These are phyloP conservation scores for Agapanthus africanus DNA, from an alignment of 106 monocot genomes.

Conservation along the genomic window DNA sequence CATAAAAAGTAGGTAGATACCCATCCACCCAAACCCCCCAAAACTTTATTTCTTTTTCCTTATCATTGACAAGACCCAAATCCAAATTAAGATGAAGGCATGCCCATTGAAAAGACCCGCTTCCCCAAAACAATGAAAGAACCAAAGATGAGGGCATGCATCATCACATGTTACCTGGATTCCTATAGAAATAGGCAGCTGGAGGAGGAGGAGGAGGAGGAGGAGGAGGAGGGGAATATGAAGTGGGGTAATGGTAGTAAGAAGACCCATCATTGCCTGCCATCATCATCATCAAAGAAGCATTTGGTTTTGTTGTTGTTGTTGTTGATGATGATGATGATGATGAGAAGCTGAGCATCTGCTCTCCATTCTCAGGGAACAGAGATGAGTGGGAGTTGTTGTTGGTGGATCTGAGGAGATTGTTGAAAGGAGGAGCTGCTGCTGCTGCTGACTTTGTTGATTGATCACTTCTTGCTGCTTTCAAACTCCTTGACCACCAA, in stretches of 20 bases:
- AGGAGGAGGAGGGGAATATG: constrained; percentile 13
- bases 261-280: constrained; percentile 4
- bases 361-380: constrained; percentile 33
- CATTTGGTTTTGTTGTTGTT: constrained; percentile 2
- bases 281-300: constrained; percentile 7
- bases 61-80: background rate
- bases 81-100: constrained; percentile 10
- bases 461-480: constrained; percentile 34
- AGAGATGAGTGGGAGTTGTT: constrained; percentile 16
- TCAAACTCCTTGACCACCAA: constrained; percentile 28
- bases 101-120: too few relatives aligned
- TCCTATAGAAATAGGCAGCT: constrained; percentile 13
- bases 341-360: constrained; percentile 65
- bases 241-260: constrained; percentile 7
- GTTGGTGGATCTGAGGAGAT: constrained; percentile 20
- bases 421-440: background rate
- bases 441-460: too few relatives aligned
- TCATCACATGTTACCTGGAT: constrained; percentile 18
- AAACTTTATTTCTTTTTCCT: background rate
- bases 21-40: constrained; percentile 3
- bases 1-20: background rate
- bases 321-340: constrained; percentile 1
- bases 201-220: background rate
- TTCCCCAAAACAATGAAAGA: background rate
- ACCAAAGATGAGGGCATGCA: background rate